These are phyloP conservation scores for Sporobolus alterniflorus DNA, from an alignment of 202 grass and related monocot species.

Conservation along the genomic window DNA sequence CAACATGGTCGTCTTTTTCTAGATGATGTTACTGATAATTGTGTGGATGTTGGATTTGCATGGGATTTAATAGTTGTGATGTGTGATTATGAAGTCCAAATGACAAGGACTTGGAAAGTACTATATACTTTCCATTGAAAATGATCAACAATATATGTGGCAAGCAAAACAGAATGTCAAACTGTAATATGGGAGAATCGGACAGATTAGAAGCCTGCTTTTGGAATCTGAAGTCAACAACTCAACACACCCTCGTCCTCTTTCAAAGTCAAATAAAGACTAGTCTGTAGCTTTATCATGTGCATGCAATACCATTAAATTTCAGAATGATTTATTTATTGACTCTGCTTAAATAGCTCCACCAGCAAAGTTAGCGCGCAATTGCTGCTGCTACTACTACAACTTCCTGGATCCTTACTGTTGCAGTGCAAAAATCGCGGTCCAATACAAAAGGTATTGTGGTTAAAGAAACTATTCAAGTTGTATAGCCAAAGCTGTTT, in stretches of 20 bases:
- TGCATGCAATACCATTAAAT: background rate
- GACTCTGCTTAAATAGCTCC: too few species aligned
- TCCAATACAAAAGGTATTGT: too few species aligned
- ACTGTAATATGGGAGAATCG: background rate
- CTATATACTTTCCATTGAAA: background rate
- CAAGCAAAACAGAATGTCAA: background rate
- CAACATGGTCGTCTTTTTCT: too few species aligned
- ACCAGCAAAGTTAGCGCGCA: too few species aligned
- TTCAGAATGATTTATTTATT: background rate
- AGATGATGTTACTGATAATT: background rate
- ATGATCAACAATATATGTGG: background rate
- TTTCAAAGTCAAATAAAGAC: background rate
- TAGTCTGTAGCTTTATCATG: background rate
- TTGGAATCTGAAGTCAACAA: background rate
- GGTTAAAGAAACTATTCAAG: too few species aligned
- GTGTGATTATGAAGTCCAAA: background rate
- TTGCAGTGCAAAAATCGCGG: too few species aligned
- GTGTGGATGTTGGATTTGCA: background rate
- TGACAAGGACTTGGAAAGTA: too few species aligned
- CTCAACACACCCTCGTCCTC: background rate
- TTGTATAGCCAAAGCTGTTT: too few species aligned
- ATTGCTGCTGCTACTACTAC: too few species aligned
- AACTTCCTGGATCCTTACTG: too few species aligned
- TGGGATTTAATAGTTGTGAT: background rate
- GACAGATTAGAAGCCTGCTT: background rate